Conservation (phyloP, 176 grass and related monocot genomes). For the Carex cristatella region DNA sequence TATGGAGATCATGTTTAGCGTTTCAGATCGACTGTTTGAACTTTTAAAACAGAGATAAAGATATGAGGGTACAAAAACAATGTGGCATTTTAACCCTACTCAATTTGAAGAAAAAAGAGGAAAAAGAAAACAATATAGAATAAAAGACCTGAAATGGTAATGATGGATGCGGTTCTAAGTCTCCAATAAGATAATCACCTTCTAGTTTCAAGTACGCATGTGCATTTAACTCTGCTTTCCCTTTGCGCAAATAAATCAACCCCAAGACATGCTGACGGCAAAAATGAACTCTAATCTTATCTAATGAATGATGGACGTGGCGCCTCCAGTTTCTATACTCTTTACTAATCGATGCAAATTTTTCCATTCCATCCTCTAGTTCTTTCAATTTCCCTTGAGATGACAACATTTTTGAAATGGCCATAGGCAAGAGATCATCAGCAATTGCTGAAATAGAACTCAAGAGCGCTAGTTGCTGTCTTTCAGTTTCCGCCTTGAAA, state of each 20-base stretch:
- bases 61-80: too few species aligned
- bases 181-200: not conserved
- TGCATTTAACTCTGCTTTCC: not conserved
- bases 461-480: slow-evolving; percentile 5
- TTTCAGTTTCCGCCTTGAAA: slow-evolving; percentile 8
- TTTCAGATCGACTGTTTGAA: too few species aligned
- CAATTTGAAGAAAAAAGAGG: not conserved
- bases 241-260: not conserved
- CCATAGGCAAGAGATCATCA: slow-evolving; percentile 6
- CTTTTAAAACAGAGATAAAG: too few species aligned
- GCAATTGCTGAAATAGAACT: slow-evolving; percentile 12
- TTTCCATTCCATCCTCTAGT: not conserved
- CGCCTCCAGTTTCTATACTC: slow-evolving; percentile 15
- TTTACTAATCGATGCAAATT: not conserved
- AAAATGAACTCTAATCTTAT: slow-evolving; percentile 21
- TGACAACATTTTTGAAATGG: slow-evolving; percentile 14
- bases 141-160: slow-evolving; percentile 7
- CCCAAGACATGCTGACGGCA: not conserved
- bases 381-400: slow-evolving; percentile 17
- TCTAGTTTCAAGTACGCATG: slow-evolving; percentile 7
- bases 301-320: not conserved
- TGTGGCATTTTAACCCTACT: too few species aligned
- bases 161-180: not conserved
- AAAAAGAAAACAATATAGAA: not conserved
- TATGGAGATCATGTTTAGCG: too few species aligned